Evolutionary conservation across 495 filamentous ascomycete genomes (phyloP).

Genomic region (Aspergillus campestris): DNA sequence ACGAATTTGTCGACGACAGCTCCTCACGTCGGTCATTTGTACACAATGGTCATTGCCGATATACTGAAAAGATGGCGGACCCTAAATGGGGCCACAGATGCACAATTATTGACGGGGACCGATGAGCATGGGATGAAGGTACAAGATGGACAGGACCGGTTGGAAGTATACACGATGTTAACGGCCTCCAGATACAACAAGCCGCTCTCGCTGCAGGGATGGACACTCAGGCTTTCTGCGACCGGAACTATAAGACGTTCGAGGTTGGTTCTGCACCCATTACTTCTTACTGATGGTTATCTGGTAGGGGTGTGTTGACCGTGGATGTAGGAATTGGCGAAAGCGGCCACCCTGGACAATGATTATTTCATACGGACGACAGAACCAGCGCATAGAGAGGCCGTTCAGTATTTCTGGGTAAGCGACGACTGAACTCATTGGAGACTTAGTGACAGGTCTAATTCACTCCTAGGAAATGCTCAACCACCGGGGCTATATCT

Average conservation of each 20-base stretch:
- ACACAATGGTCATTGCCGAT: constrained; percentile 85
- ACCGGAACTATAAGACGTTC: constrained; percentile 44
- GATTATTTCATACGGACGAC: constrained; percentile 91
- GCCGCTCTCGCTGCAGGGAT: constrained; percentile 60
- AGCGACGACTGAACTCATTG: constrained; percentile 3
- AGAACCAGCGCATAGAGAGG: constrained; percentile 67
- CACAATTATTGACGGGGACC: constrained; percentile 82
- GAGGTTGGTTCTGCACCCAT: constrained; percentile 15
- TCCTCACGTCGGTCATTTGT: constrained; percentile 92
- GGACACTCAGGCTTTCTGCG: constrained; percentile 56
- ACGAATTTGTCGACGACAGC: constrained; percentile 38
- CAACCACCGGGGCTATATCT: constrained; percentile 68
- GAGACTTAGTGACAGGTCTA: constrained; percentile 3
- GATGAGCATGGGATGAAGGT: constrained; percentile 97
- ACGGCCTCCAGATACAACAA: constrained; percentile 59
- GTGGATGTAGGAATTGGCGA: constrained; percentile 50
- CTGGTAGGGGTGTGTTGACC: not conserved
- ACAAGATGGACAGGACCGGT: not conserved
- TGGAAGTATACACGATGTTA: constrained; percentile 5
- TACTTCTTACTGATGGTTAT: not conserved
- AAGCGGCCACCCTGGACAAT: constrained; percentile 55
- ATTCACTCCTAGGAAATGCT: constrained; percentile 48
- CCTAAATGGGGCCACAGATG: constrained; percentile 55
- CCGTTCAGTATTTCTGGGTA: constrained; percentile 89
- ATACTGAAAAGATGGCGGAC: constrained; percentile 87